A percentile compares a stretch with the other conserved stretches of the same genome.
Conservation (phyloP, 345 rosid species). For the Leavenworthia alabamica region DNA sequence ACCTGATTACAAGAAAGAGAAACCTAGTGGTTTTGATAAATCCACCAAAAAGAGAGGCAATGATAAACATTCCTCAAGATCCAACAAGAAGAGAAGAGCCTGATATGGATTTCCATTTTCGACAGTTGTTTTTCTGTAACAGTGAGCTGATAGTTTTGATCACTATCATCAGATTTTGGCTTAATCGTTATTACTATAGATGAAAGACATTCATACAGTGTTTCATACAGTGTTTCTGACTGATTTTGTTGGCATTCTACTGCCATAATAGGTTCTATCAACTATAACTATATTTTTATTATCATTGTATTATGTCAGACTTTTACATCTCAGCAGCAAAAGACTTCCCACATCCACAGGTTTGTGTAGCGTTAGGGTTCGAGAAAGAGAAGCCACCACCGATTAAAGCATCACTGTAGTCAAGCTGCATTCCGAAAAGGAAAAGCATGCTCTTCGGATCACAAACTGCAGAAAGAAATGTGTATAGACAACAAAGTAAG, state of each 20-base stretch:
- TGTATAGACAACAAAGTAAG: too few relatives aligned
- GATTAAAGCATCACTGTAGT: conserved; percentile 87
- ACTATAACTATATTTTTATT: conserved; percentile 15
- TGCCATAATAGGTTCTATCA: not conserved
- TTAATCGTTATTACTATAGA: not conserved
- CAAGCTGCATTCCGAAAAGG: conserved; percentile 86
- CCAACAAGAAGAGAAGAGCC: conserved; percentile 52
- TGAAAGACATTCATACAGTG: too few relatives aligned
- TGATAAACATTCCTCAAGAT: too few relatives aligned
- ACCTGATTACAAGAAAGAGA: conserved; percentile 31
- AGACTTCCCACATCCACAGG: conserved; percentile 73
- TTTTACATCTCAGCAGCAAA: conserved; percentile 56
- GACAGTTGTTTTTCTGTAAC: too few relatives aligned
- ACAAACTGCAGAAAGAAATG: conserved; percentile 56
- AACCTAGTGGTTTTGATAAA: conserved; percentile 37
- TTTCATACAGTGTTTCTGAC: not conserved
- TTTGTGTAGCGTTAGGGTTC: conserved; percentile 87
- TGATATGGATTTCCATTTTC: too few relatives aligned
- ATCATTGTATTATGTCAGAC: not conserved
- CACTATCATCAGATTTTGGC: not conserved
- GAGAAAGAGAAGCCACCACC: conserved; percentile 96
- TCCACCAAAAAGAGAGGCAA: conserved; percentile 51
- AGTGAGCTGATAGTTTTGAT: too few relatives aligned
- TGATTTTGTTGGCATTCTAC: not conserved
- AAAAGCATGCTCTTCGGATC: conserved; percentile 99